phyloP scores from a whole-genome alignment of 78 protist genomes.

The Chrysochromulina parva region DNA sequence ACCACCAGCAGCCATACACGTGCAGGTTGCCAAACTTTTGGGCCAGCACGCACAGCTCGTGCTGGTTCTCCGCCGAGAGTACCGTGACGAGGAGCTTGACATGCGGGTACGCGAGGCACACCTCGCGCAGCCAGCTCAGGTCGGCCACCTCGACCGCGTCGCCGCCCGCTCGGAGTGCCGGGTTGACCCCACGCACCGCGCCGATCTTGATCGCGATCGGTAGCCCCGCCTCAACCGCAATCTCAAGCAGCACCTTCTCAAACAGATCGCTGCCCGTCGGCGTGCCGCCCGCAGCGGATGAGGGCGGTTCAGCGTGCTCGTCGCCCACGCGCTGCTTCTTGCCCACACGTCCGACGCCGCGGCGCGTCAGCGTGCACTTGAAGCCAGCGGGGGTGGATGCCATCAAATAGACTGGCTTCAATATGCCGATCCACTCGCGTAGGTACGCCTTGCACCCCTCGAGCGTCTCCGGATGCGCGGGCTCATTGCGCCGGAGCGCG shows the following conservation, averaged over 20 bases:
- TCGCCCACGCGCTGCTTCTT: too few relatives aligned
- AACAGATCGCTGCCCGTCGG: neutral
- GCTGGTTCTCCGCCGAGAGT: neutral
- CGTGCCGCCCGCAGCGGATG: too few relatives aligned
- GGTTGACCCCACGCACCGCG: neutral
- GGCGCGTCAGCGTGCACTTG: neutral
- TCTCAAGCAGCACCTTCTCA: neutral
- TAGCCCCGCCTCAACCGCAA: neutral
- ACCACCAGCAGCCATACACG: constrained; percentile 38
- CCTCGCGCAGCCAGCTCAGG: neutral
- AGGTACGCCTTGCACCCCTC: constrained; percentile 7
- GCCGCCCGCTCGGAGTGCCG: constrained; percentile 2
- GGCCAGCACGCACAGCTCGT: constrained; percentile 32
- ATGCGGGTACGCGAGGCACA: neutral
- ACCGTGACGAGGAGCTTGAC: neutral
- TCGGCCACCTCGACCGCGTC: constrained; percentile 28
- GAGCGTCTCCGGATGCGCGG: neutral
- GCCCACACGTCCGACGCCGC: neutral
- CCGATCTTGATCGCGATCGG: neutral
- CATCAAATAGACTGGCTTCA: constrained; percentile 8
- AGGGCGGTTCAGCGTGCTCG: too few relatives aligned
- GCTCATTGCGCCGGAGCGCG: neutral
- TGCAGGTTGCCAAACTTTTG: constrained; percentile 31
- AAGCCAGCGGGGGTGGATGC: constrained; percentile 23
- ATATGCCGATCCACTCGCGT: neutral